Evolutionary conservation across 495 filamentous ascomycete species (phyloP), one percentile per base, ranked within the genome.

Genomic region (Hyaloscypha bicolor): DNA sequence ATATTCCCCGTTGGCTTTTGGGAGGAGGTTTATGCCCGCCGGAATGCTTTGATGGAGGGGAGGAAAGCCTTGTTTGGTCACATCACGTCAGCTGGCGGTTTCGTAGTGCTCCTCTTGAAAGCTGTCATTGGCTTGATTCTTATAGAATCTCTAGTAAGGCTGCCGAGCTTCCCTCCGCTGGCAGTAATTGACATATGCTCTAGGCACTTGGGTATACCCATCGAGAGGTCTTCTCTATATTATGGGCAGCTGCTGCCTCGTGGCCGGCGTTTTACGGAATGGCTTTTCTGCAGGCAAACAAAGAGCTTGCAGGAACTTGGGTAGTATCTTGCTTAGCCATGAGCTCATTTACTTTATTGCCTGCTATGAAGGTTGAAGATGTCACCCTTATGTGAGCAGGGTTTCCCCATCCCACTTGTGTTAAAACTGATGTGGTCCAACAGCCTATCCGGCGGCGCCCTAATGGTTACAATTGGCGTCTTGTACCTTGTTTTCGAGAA

Each of bases 1-100:
- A 82, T 94, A 69, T 99, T 98, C 76, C 94, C 96, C 0, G 87
- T 95, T 2, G 86, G 89, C 55, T 97, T 99, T 81, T 99, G 96
- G 95, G 94, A 97, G 74, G 96, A 97, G 72, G 93, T 98, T 0
- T 93, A 91, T 75, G 92, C 91, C 4, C 86, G 93, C 9, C 82
- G 93, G 55, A 83, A 85, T 59, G 88, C 92, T 61, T 72, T 97
- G 53, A 68, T 76, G 55, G 83, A 88, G 67, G 95, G 93, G 9
- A 83, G 85, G 52, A 83, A 83, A 67, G 84, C 86, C 58, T 75
- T 98, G 19, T 85, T 97, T 60, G 84, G 85, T 6, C 84, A 93
- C 70, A 79, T 94, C 37, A 78, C 80, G 55, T 86, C 88, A 1
- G 78, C 85, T 33, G 77, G 79, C 42, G 85, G 82, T 9, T 77